Evolutionary conservation across 2,329 filamentous ascomycete species (phyloP), one percentile per base, ranked within the genome.

Genomic region (Escovopsis weberi): DNA sequence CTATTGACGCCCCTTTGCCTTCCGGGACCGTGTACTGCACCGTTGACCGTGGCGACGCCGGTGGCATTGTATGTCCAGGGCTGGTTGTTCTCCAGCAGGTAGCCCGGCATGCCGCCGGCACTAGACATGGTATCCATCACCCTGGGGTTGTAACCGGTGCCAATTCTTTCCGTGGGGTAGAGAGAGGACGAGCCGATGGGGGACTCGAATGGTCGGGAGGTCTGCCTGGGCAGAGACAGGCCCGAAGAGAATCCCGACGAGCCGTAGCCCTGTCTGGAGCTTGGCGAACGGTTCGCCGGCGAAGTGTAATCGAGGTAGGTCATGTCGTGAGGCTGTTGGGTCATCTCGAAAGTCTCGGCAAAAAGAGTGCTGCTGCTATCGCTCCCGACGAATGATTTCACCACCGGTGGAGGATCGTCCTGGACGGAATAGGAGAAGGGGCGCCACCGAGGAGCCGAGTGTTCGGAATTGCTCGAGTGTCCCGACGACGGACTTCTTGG

Each of bases 121-220:
- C 59, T 51, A 50, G 61, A 51, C 59, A 71, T 62, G 53, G 60
- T 59, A 44, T 68, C 74, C 53, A 75, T 70, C 45, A 70, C 73
- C 49, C 85, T 81, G 41, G 67, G 67, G 44, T 70, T 75, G 53
- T 64, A 66, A 70, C 69, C 55, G 68, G 74, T 52, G 69, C 68
- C 59, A 68, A 78, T 62, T 69, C 82, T 63, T 63, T 91, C 85
- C 41, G 74, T 70, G 12, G 71, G 69, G 61, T 89, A 94, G 41
- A 88, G 69, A 45, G 75, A 76, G 40, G 78, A 73, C 1, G 66
- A 65, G 36, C 61, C 63, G 56, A 85, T 72, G 44, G 78, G 76
- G 47, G 72, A 75, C 56, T 94, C 86, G 58, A 88, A 85, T 51
- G 83, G 82, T 53, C 85, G 76, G 52, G 86, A 88, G 37, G 78